Percentiles rank a stretch among this genome's conserved stretches.
Evolutionary conservation across 768 basidiomycete species (phyloP).

Genomic region (Asterophora parasitica): DNA sequence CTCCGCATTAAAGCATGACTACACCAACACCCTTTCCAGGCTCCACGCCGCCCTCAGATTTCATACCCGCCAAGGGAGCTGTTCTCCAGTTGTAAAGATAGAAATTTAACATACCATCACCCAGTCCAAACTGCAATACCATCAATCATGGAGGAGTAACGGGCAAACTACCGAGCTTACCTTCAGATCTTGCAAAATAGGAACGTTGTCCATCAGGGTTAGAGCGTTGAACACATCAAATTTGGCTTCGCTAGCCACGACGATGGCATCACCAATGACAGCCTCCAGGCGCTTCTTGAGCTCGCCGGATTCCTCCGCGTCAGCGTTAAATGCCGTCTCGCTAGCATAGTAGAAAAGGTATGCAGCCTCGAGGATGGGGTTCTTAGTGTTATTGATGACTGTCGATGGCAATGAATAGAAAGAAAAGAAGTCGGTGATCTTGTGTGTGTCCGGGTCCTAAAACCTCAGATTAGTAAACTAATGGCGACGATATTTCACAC

Average conservation of each 20-base stretch:
- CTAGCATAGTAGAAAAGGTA: slow-evolving; percentile 97
- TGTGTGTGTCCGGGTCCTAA: slow-evolving; percentile 76
- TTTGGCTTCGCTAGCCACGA: slow-evolving; percentile 74
- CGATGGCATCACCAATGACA: slow-evolving; percentile 75
- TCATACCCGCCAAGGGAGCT: slow-evolving; percentile 68
- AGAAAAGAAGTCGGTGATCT: slow-evolving; percentile 93
- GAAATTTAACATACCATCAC: slow-evolving; percentile 88
- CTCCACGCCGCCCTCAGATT: slow-evolving; percentile 40
- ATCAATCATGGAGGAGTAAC: not conserved
- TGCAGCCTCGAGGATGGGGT: slow-evolving; percentile 80
- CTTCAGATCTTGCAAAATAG: slow-evolving; percentile 80
- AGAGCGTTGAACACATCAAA: slow-evolving; percentile 98
- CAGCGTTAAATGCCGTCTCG: slow-evolving; percentile 60
- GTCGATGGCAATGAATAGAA: slow-evolving; percentile 97
- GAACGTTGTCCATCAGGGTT: slow-evolving; percentile 90
- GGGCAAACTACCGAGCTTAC: slow-evolving; percentile 33
- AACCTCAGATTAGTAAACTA: not conserved
- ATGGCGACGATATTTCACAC: not conserved
- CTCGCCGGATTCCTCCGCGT: slow-evolving; percentile 52
- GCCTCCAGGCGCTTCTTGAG: slow-evolving; percentile 67
- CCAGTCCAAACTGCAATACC: slow-evolving; percentile 73
- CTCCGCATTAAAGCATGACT: slow-evolving; percentile 73
- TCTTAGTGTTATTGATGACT: slow-evolving; percentile 72
- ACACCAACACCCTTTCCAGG: slow-evolving; percentile 84
- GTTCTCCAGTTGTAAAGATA: slow-evolving; percentile 97